Conservation (phyloP, 371 early-diverging fungal genomes). For the Lichtheimia hyalospora region DNA sequence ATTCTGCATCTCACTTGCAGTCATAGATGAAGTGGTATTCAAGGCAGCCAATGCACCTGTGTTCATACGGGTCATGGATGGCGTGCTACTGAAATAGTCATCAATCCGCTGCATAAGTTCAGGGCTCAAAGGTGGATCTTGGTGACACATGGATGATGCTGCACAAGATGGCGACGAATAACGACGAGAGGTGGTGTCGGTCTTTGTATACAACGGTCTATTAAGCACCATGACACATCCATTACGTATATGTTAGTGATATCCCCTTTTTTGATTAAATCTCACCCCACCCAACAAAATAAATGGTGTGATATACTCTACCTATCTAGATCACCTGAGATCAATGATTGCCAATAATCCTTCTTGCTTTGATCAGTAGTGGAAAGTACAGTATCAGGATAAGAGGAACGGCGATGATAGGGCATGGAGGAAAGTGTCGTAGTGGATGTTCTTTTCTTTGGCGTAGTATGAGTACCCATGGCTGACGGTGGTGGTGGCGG, state of each 20-base stretch:
- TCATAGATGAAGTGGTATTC: background rate
- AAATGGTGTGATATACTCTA: background rate
- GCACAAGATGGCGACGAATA: background rate
- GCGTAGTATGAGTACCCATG: too few relatives aligned
- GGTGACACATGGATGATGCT: background rate
- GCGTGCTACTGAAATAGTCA: constrained; percentile 3
- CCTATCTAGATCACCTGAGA: constrained; percentile 1
- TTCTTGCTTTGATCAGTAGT: background rate
- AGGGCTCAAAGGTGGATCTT: constrained; percentile 2
- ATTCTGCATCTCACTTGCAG: constrained; percentile 14
- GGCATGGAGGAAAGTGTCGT: background rate
- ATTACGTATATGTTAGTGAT: too few relatives aligned
- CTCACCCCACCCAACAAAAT: too few relatives aligned
- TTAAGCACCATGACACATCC: too few relatives aligned
- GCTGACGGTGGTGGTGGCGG: too few relatives aligned
- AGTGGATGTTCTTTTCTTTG: too few relatives aligned
- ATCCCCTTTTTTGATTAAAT: too few relatives aligned
- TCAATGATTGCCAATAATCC: background rate
- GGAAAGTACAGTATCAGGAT: background rate
- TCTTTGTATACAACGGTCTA: background rate
- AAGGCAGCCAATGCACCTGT: background rate
- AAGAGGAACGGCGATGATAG: background rate
- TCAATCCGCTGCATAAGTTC: constrained; percentile 10
- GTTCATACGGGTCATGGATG: background rate
- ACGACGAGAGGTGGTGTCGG: background rate